phyloP scores from a whole-genome alignment of 208 protist species.

The Crithidia thermophila region DNA sequence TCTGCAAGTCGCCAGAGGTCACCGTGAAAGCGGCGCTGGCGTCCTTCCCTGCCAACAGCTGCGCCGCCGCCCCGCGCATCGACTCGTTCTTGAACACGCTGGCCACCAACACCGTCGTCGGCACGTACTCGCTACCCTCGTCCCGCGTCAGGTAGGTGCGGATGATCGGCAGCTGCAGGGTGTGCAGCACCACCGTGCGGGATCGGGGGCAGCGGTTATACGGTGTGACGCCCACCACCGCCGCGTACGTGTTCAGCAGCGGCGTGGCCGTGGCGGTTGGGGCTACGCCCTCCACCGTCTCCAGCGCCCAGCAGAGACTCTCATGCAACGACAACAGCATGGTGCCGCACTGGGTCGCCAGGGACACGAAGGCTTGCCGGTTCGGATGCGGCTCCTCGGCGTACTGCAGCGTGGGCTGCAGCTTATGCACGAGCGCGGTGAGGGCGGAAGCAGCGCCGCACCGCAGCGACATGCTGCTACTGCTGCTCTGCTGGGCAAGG shows the following conservation, averaged over 20 bases:
- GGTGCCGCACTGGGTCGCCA: constrained; percentile 66
- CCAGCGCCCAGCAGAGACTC: constrained; percentile 52
- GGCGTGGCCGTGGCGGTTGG: constrained; percentile 10
- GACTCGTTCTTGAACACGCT: constrained; percentile 42
- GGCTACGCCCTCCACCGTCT: not conserved
- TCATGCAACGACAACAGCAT: constrained; percentile 62
- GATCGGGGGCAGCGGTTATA: constrained; percentile 73
- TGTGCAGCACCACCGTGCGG: constrained; percentile 34
- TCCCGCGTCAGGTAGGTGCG: constrained; percentile 35
- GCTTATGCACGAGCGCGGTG: constrained; percentile 48
- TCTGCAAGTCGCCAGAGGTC: too few species aligned
- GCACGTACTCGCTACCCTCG: constrained; percentile 20
- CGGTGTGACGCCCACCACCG: constrained; percentile 61
- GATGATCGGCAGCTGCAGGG: constrained; percentile 54
- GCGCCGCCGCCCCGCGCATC: constrained; percentile 23
- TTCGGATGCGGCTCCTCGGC: constrained; percentile 68
- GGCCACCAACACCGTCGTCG: constrained; percentile 29
- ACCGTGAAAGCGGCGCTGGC: too few species aligned
- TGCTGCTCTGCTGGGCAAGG: too few species aligned
- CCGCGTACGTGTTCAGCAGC: constrained; percentile 40
- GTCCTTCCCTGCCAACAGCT: too few species aligned
- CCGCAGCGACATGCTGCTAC: constrained; percentile 25
- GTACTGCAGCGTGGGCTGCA: constrained; percentile 69
- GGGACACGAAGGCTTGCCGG: constrained; percentile 69
- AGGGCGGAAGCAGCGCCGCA: constrained; percentile 43